phyloP scores from a whole-genome alignment of 495 filamentous ascomycete genomes.

The Staphylotrichum longicolle region DNA sequence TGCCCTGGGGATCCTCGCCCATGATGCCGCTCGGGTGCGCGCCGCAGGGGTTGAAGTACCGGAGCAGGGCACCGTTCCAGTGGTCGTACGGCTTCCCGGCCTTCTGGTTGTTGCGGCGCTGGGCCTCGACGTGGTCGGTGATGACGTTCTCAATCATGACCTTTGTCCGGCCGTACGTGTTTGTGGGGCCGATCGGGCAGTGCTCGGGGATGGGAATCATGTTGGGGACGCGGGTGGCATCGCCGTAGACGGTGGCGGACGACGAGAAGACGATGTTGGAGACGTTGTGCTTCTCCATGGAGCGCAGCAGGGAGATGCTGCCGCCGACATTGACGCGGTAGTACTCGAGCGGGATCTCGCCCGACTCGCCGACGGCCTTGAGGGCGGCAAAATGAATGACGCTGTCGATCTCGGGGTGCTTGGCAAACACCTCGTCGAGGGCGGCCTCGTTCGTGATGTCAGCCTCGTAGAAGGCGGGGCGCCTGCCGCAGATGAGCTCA shows the following conservation, averaged over 20 bases:
- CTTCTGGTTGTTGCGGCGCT: slow-evolving; percentile 80
- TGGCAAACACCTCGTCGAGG: slow-evolving; percentile 84
- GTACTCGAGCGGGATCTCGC: slow-evolving; percentile 94
- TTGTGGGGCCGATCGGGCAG: slow-evolving; percentile 93
- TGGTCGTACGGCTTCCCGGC: slow-evolving; percentile 70
- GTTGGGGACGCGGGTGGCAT: slow-evolving; percentile 91
- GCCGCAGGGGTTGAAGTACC: slow-evolving; percentile 97
- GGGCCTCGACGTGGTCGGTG: slow-evolving; percentile 81
- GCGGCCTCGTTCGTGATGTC: slow-evolving; percentile 83
- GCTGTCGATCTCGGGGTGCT: slow-evolving; percentile 90
- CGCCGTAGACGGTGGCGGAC: slow-evolving; percentile 95
- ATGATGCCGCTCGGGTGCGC: slow-evolving; percentile 95
- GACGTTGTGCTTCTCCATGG: slow-evolving; percentile 86
- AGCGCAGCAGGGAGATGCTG: slow-evolving; percentile 79
- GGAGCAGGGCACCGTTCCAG: slow-evolving; percentile 90
- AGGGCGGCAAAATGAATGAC: slow-evolving; percentile 98
- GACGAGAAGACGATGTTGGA: slow-evolving; percentile 97
- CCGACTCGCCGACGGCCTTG: slow-evolving; percentile 97
- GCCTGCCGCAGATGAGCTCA: slow-evolving; percentile 87
- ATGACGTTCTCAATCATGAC: slow-evolving; percentile 86
- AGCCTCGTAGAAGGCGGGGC: slow-evolving; percentile 77
- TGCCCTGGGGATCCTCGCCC: slow-evolving; percentile 95
- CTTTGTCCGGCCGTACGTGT: slow-evolving; percentile 97
- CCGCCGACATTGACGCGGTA: slow-evolving; percentile 96
- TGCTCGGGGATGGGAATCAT: slow-evolving; percentile 99